Conservation (phyloP, 2,329 filamentous ascomycete species). For the Cytospora paraplurivora region DNA sequence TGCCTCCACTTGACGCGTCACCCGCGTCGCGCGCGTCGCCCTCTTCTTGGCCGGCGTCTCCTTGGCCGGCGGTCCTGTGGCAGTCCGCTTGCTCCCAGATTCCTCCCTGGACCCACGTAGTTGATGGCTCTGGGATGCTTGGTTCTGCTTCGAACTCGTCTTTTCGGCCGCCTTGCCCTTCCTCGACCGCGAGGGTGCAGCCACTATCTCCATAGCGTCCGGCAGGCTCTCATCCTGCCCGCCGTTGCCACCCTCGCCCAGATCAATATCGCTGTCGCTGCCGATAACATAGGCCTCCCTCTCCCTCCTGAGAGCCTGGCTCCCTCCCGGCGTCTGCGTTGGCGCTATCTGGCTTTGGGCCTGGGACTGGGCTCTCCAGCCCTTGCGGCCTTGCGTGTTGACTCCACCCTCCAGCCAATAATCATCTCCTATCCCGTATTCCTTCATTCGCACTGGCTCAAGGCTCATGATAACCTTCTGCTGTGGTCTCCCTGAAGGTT, state of each 20-base stretch:
- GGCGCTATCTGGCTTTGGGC: slow-evolving; percentile 2
- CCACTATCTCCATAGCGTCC: slow-evolving; percentile 31
- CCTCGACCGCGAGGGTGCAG: slow-evolving; percentile 36
- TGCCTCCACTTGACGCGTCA: slow-evolving; percentile 34
- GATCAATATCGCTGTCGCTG: slow-evolving; percentile 43
- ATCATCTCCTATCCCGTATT: slow-evolving; percentile 73
- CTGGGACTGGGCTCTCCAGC: slow-evolving; percentile 32
- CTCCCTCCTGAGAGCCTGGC: slow-evolving; percentile 4
- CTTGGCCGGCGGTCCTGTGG: slow-evolving; percentile 38
- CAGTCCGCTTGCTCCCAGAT: slow-evolving; percentile 27
- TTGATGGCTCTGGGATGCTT: slow-evolving; percentile 33
- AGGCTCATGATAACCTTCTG: slow-evolving; percentile 67
- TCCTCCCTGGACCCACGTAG: slow-evolving; percentile 36
- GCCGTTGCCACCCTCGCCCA: slow-evolving; percentile 26
- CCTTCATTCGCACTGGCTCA: slow-evolving; percentile 70
- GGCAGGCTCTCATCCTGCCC: slow-evolving; percentile 18
- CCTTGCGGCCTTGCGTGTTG: slow-evolving; percentile 37
- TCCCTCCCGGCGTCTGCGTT: slow-evolving; percentile 2
- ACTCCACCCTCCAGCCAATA: slow-evolving; percentile 67
- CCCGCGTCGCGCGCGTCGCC: slow-evolving; percentile 30
- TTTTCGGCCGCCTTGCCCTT: slow-evolving; percentile 39
- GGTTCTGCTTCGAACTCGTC: slow-evolving; percentile 34
- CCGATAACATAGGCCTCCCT: slow-evolving; percentile 36
- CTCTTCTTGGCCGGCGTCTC: slow-evolving; percentile 43
- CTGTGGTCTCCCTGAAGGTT: slow-evolving; percentile 33